Base-by-base conservation (phyloP, 108 stramenopile species). In the Conticribra guillardii region DNA sequence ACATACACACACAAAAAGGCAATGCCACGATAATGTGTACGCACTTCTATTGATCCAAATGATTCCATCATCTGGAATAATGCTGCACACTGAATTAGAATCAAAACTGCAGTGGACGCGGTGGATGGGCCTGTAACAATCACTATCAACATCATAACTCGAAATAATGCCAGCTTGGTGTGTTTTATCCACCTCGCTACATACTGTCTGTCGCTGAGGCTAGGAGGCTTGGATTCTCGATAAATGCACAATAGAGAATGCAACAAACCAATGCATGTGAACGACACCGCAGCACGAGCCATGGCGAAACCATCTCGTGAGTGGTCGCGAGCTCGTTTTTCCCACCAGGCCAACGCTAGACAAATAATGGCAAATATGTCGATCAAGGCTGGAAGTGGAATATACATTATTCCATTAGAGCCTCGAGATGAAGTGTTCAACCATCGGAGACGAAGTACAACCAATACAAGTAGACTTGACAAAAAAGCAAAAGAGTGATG, bases 121-220 rank as follows among this genome's bases (percentile, higher is more conserved):
- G 84, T 59, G 3, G 92, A 89, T 19, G 92, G 92, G 17, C 92
- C 92, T 5, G 92, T 93, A 16, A 93, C 88, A 23, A 84, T 72
- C 79, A 93, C 87, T 24, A 90, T 63, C 48, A 80, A 57, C 37
- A 89, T 51, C 60, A 88, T 69, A 29, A 49, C 63, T 46, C 68
- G 60, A 26, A 69, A 77, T 7, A 77, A 46, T 49, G 41, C 56
- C 23, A 77, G 32, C 19, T 64, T 60, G n/a, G 23, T 33, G 14
- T 57, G 37, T 7, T 54, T 18, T 32, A 75, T 29, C 50, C 2
- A 15, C 50, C 27, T 19, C 7, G 51, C 48, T 18, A 45, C 30
- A 19, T 9, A 28, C 30, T 57, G 17, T 57, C n/a, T 19, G 29
- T 22, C 54, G 15, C 61, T 22, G 17, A 14, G 28, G n/a, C n/a